Base-by-base conservation (phyloP, 2,329 filamentous ascomycete genomes). In the Penicillium sp. region DNA sequence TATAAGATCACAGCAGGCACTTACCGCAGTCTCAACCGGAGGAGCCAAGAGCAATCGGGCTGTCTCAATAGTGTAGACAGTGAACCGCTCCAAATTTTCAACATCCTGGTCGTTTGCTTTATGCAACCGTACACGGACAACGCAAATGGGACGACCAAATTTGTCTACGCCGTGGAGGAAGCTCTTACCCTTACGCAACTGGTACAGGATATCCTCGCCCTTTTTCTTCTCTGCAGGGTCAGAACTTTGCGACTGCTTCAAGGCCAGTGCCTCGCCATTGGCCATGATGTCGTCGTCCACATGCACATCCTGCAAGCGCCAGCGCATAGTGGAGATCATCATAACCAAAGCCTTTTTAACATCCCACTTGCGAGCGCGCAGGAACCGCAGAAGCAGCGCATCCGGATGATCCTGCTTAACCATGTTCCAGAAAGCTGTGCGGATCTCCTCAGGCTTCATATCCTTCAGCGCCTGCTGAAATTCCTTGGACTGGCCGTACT, bases 341-440 rank as follows among this genome's bases (percentile, higher is more conserved):
- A 99, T 99, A 62, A 96, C 83, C 25, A 97, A 81, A 4, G 94
- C 94, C 71, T 91, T 92, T 49, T 96, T 88, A 18, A 96, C 86
- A 69, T 99, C 91, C 94, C 94, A 99, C 75, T 96, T 96, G 44
- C 92, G 83, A n/a, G 92, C 92, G 49, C 92, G 82, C 54, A 96
- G 79, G 73, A 96, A 96, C 41, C 92, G 86, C 54, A 96, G 77
- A 15, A 93, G 77, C 18, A 95, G 79, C 2, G 88, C 89, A 75
- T 99, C 94, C 0, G 94, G 94, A 70, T 97, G 86, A 69, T 99
- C 94, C 67, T 94, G 88, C 79, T 97, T 99, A 55, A 93, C 85
- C 91, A 97, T 96, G 63, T 79, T 83, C 94, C 94, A 97, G 69
- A 97, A 89, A 0, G 92, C 87, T 15, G 82, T 80, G 50, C 92